Conservation (phyloP, 2,329 filamentous ascomycete genomes). For the Paraphaeosphaeria sporulosa region DNA sequence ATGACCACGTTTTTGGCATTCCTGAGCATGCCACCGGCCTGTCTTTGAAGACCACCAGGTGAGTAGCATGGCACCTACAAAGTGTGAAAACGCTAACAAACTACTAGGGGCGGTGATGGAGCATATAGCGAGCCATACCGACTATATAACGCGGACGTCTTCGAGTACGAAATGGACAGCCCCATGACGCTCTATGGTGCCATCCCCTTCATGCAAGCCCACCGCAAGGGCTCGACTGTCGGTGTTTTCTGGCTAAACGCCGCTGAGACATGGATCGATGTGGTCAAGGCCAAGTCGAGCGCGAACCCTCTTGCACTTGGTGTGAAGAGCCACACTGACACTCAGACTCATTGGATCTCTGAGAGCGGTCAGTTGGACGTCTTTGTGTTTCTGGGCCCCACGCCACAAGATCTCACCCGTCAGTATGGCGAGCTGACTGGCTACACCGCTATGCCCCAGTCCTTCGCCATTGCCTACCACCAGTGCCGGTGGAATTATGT, state of each 20-base stretch:
- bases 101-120: constrained; percentile 73
- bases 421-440: constrained; percentile 91
- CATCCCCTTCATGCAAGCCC: constrained; percentile 97
- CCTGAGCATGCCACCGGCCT: constrained; percentile 90
- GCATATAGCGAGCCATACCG: constrained; percentile 91
- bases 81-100: constrained; percentile 14
- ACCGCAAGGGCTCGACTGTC: constrained; percentile 90
- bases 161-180: constrained; percentile 96
- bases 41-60: constrained; percentile 86
- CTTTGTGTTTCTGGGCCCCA: constrained; percentile 93
- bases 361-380: constrained; percentile 89
- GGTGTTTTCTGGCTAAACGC: constrained; percentile 98
- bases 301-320: constrained; percentile 82
- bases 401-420: constrained; percentile 80
- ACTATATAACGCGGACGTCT: constrained; percentile 95
- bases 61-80: constrained; percentile 18
- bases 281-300: constrained; percentile 78
- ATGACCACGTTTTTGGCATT: constrained; percentile 92
- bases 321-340: constrained; percentile 72
- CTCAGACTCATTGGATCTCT: constrained; percentile 95
- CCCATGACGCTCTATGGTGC: constrained; percentile 98
- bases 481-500: constrained; percentile 99
- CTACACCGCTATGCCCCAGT: constrained; percentile 87
- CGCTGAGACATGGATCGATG: constrained; percentile 97
- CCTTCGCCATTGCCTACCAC: constrained; percentile 92